These are phyloP conservation scores for Vanderwaltozyma yarrowii DNA, from an alignment of 805 yeast species.

Conservation along the genomic window DNA sequence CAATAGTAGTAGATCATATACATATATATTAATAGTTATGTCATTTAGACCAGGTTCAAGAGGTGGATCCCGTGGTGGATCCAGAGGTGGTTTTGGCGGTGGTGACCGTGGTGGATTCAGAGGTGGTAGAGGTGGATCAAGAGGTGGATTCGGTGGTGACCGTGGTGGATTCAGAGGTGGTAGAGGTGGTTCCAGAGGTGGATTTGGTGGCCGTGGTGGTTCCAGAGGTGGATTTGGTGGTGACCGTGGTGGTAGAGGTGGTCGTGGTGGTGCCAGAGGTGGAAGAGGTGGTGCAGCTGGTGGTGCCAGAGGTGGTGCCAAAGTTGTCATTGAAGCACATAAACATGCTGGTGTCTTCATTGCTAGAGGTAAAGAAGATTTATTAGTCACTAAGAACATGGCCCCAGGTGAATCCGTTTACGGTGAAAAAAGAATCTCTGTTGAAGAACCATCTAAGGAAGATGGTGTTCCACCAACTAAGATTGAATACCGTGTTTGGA, in stretches of 20 bases:
- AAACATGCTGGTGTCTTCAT: slow-evolving; percentile 98
- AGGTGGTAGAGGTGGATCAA: slow-evolving; percentile 49
- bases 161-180: slow-evolving; percentile 46
- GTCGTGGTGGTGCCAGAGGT: slow-evolving; percentile 48
- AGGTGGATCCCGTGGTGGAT: slow-evolving; percentile 48
- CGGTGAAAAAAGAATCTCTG: slow-evolving; percentile 92
- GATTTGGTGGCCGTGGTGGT: slow-evolving; percentile 41
- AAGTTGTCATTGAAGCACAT: slow-evolving; percentile 96
- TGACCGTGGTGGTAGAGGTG: slow-evolving; percentile 40
- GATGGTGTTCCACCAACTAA: slow-evolving; percentile 87
- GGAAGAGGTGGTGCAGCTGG: slow-evolving; percentile 66
- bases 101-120: slow-evolving; percentile 40
- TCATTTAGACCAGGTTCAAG: slow-evolving; percentile 66
- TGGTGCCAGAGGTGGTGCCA: slow-evolving; percentile 87
- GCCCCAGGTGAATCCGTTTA: slow-evolving; percentile 98
- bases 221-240: slow-evolving; percentile 38
- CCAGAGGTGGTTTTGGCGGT: slow-evolving; percentile 43
- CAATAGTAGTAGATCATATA: no score
- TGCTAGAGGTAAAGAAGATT: slow-evolving; percentile 99
- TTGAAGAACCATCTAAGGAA: slow-evolving; percentile 87
- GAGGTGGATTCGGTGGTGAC: slow-evolving; percentile 22
- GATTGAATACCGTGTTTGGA: slow-evolving; percentile 99
- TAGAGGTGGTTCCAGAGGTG: slow-evolving; percentile 39
- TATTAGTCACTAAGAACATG: slow-evolving; percentile 89
- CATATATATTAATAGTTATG: no score